Evolutionary conservation across 2,329 filamentous ascomycete genomes (phyloP).

Genomic region (Nemania bipapillata): DNA sequence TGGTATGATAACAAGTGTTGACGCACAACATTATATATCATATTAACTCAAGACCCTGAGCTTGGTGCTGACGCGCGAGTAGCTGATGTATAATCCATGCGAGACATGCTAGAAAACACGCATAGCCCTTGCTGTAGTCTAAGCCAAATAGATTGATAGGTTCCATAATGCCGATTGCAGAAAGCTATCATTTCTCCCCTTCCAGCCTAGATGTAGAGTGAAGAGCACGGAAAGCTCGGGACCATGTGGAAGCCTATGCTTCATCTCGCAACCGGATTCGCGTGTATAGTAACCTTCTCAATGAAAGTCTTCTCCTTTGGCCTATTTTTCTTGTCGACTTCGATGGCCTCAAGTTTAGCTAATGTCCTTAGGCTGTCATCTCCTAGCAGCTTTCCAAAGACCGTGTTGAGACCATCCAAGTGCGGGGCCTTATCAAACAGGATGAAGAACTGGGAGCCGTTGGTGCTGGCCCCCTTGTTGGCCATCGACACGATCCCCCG

Average conservation of each 20-base stretch:
- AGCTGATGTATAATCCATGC: not conserved
- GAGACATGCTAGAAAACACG: not conserved
- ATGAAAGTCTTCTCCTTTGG: slow-evolving; percentile 75
- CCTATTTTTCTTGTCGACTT: slow-evolving; percentile 81
- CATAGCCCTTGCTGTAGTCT: not conserved
- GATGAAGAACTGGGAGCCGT: slow-evolving; percentile 84
- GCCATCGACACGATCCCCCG: slow-evolving; percentile 81
- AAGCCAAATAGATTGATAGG: not conserved
- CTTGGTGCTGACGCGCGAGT: not conserved
- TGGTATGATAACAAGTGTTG: not conserved
- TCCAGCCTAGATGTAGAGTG: not conserved
- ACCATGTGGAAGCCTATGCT: not conserved
- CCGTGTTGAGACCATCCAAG: slow-evolving; percentile 84
- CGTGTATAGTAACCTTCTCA: slow-evolving; percentile 77
- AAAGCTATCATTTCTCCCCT: not conserved
- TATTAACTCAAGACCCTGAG: not conserved
- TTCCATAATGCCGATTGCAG: not conserved
- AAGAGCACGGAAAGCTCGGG: not conserved
- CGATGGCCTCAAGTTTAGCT: slow-evolving; percentile 75
- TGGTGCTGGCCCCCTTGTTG: slow-evolving; percentile 78
- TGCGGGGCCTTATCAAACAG: slow-evolving; percentile 81
- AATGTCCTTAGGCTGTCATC: slow-evolving; percentile 73
- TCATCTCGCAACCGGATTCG: slow-evolving; percentile 78
- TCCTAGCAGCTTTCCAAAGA: slow-evolving; percentile 79
- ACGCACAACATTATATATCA: not conserved